These are phyloP conservation scores for Tylopilus subfusipes DNA, from an alignment of 768 basidiomycete species.

Conservation along the genomic window DNA sequence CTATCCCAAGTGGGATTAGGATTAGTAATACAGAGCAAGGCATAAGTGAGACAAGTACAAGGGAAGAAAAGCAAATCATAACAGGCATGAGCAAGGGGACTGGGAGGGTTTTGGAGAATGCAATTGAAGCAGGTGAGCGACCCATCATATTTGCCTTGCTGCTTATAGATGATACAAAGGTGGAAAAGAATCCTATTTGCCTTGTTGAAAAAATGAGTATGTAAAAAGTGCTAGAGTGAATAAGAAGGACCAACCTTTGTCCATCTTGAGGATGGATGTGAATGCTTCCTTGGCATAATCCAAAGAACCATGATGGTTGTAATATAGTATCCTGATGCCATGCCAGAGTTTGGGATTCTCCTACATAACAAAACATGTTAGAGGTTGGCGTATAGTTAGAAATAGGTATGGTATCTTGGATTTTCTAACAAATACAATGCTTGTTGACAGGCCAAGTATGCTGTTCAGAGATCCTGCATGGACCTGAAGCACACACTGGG, in stretches of 20 bases:
- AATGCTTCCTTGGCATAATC: constrained; percentile 99
- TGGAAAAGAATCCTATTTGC: constrained; percentile 98
- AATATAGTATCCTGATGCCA: constrained; percentile 97
- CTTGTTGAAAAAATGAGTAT: constrained; percentile 72
- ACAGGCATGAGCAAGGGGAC: constrained; percentile 90
- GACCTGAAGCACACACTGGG: constrained; percentile 69
- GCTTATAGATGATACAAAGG: constrained; percentile 98
- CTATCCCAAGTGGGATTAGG: too few species aligned
- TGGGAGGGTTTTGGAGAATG: constrained; percentile 93
- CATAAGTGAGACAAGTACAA: too few species aligned
- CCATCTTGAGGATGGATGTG: constrained; percentile 93
- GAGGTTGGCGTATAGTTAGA: not conserved
- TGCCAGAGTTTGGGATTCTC: constrained; percentile 99
- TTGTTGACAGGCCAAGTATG: constrained; percentile 97
- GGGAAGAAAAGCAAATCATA: too few species aligned
- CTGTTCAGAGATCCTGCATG: constrained; percentile 98
- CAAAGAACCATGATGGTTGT: constrained; percentile 96
- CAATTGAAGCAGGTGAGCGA: constrained; percentile 92
- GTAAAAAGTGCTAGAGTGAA: constrained; percentile 17
- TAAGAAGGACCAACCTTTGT: constrained; percentile 64
- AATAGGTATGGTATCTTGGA: constrained; percentile 61
- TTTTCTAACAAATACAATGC: constrained; percentile 94
- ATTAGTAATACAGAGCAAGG: too few species aligned
- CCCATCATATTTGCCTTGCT: constrained; percentile 90
- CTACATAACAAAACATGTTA: constrained; percentile 29